Percentiles rank a stretch among this genome's conserved stretches.
These are phyloP conservation scores for Plasmodium ovale DNA, from an alignment of 169 alveolate genomes.

Conservation along the genomic window DNA sequence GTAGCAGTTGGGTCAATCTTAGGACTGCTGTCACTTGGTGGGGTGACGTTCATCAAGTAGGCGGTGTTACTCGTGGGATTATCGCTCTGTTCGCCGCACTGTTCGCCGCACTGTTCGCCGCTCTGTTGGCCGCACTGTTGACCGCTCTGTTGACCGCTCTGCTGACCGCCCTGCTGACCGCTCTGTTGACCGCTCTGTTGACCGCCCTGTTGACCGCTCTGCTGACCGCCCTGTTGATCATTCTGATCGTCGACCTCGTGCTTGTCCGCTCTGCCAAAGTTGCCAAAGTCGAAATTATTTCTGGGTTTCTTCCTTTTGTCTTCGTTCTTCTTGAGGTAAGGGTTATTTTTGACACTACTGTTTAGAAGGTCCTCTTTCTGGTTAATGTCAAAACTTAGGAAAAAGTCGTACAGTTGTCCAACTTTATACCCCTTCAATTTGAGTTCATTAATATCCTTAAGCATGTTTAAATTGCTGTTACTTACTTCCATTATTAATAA, in stretches of 20 bases:
- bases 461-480: slow-evolving; percentile 54
- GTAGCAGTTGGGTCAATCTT: too few relatives aligned
- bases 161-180: too few relatives aligned
- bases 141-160: too few relatives aligned
- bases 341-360: neutral
- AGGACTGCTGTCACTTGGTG: too few relatives aligned
- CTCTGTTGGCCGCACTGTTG: too few relatives aligned
- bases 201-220: neutral
- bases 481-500: slow-evolving; percentile 78
- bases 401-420: slow-evolving; percentile 81
- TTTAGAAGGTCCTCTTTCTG: slow-evolving; percentile 31
- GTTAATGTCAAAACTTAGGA: slow-evolving; percentile 78
- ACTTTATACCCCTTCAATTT: slow-evolving; percentile 81
- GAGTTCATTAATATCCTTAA: slow-evolving; percentile 78
- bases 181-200: too few relatives aligned
- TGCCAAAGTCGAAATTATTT: slow-evolving; percentile 11
- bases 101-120: too few relatives aligned
- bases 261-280: neutral
- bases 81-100: too few relatives aligned
- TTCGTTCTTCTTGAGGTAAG: slow-evolving; percentile 24
- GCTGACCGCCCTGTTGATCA: neutral
- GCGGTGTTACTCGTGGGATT: too few relatives aligned
- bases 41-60: too few relatives aligned
- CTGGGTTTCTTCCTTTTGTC: slow-evolving; percentile 36
- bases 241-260: slow-evolving; percentile 3